Base-by-base conservation (phyloP, 305 asterid genomes). In the Rubia occidens region DNA sequence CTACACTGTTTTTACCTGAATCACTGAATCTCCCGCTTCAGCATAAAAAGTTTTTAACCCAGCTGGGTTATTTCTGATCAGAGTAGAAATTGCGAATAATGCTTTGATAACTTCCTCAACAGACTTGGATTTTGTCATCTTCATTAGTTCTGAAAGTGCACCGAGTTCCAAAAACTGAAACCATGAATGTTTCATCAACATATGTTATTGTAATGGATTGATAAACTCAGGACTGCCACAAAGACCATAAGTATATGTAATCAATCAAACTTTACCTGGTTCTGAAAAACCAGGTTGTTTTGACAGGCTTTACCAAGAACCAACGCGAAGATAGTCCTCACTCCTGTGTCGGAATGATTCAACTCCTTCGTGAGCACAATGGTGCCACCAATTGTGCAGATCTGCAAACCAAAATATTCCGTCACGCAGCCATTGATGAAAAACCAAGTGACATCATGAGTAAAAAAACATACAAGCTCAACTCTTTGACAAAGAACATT, bases 281-380 rank as follows among this genome's bases (percentile, higher is more conserved):
- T 84, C 84, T 91, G 96, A 75, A 89, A 85, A 74, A 75, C 47
- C 40, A 80, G 95, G 80, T 89, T 89, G 72, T 89, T 91, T 79
- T 91, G 97, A 79, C 97, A 77, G 66, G 97, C 96, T 86, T 87
- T 87, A 68, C 97, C 97, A 75, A 91, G 83, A 69, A 87, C 71
- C 91, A 90, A 84, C 18, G 91, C 97, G 32, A 95, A 76, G 71
- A 71, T 75, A 53, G 86, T 79, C 82, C 97, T 84, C 42, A 89
- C 78, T 74, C 81, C 85, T 72, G 86, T 39, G 47, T 77, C 84
- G 64, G 84, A 66, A 71, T 85, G 81, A 69, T 81, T 61, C 60
- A 91, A 91, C 67, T 82, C 78, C 76, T 78, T 75, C 64, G 87
- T 32, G 79, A 91, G 77, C 43, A 80, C 87, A 40, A 72, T 59